A percentile compares a stretch with the other conserved stretches of the same genome.
Conservation (phyloP, 768 basidiomycete genomes). For the Paxillus ammoniavirescens region DNA sequence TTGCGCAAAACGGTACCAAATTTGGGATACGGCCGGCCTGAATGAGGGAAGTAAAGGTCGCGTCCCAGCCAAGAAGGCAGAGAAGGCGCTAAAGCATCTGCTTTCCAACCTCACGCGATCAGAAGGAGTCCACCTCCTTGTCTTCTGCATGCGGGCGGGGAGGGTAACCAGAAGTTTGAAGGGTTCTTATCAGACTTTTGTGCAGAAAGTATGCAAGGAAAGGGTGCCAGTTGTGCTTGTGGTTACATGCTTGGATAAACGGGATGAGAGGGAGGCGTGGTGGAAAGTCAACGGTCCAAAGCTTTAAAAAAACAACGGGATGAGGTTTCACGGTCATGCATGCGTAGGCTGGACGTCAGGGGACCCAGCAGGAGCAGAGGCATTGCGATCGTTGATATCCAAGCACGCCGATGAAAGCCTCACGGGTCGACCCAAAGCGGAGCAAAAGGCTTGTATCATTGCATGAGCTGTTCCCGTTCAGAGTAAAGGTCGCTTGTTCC, state of each 20-base stretch:
- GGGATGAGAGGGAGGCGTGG: slow-evolving; percentile 28
- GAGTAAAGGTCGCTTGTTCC: too few relatives aligned
- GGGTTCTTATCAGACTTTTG: neutral
- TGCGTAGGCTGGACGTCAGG: slow-evolving; percentile 22
- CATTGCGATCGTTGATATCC: neutral
- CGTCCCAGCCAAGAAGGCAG: slow-evolving; percentile 23
- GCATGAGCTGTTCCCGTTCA: too few relatives aligned
- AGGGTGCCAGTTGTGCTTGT: slow-evolving; percentile 12
- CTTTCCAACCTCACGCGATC: slow-evolving; percentile 13
- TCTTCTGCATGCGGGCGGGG: slow-evolving; percentile 30
- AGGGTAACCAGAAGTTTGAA: slow-evolving; percentile 1
- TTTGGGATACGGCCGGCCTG: slow-evolving; percentile 28
- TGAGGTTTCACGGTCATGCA: slow-evolving; percentile 30
- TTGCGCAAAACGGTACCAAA: slow-evolving; percentile 8
- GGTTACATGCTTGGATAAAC: slow-evolving; percentile 17
- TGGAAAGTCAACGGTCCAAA: too few relatives aligned
- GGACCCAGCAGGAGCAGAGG: neutral
- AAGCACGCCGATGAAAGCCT: neutral
- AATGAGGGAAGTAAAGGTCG: slow-evolving; percentile 20
- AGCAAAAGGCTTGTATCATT: neutral
- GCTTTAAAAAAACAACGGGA: too few relatives aligned
- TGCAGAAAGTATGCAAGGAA: slow-evolving; percentile 6
- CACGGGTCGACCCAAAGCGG: neutral
- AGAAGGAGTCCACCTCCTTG: slow-evolving; percentile 18
- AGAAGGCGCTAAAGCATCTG: slow-evolving; percentile 29